Conservation (phyloP, 2,329 filamentous ascomycete species). For the Diaporthe citrichinensis region DNA sequence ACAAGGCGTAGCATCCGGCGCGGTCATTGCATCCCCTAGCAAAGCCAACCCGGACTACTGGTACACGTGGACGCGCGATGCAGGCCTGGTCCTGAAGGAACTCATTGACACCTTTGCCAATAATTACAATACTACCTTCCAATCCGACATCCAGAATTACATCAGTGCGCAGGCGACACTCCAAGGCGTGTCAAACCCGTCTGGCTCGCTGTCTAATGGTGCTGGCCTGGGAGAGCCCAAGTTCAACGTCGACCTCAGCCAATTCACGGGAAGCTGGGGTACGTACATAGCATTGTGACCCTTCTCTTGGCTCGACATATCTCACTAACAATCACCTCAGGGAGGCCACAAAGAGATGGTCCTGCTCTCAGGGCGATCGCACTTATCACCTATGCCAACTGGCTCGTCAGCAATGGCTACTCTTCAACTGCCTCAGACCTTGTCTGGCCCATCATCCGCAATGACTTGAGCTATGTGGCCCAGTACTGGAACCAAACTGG, state of each 20-base stretch:
- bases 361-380: conserved; percentile 83
- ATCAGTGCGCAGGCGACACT: conserved; percentile 76
- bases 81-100: conserved; percentile 77
- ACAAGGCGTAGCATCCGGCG: conserved; percentile 61
- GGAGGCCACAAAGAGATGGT: conserved; percentile 84
- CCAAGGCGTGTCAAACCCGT: conserved; percentile 78
- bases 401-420: conserved; percentile 77
- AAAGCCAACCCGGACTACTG: conserved; percentile 73
- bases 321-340: conserved; percentile 45
- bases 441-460: conserved; percentile 81
- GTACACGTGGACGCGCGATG: conserved; percentile 85
- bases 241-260: conserved; percentile 74
- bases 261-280: conserved; percentile 79
- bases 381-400: conserved; percentile 79
- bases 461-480: conserved; percentile 82
- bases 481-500: conserved; percentile 72
- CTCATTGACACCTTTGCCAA: conserved; percentile 76
- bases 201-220: conserved; percentile 68
- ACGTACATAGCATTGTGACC: conserved; percentile 15
- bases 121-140: conserved; percentile 70
- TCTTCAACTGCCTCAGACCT: conserved; percentile 66
- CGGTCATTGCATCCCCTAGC: conserved; percentile 71
- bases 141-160: conserved; percentile 76
- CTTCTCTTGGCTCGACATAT: background rate
- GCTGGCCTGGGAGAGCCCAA: conserved; percentile 79